Conservation (phyloP, 2,329 filamentous ascomycete species). For the Dactylellina leptospora region DNA sequence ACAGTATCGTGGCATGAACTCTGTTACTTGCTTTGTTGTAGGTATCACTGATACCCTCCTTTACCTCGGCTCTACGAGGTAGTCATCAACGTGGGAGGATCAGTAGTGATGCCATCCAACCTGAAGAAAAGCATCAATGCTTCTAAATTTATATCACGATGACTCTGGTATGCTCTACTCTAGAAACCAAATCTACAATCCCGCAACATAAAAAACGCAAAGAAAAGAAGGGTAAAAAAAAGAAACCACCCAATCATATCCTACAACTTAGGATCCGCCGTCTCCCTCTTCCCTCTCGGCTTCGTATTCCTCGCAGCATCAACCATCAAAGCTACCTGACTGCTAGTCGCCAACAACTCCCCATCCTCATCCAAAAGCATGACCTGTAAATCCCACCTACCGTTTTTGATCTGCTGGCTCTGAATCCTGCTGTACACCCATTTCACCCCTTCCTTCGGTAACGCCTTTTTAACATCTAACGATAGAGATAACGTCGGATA, state of each 20-base stretch:
- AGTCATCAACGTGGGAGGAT: too few relatives aligned
- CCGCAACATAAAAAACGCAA: background rate
- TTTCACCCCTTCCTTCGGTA: conserved; percentile 74
- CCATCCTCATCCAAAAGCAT: conserved; percentile 71
- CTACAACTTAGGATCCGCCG: conserved; percentile 23
- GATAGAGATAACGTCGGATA: conserved; percentile 80
- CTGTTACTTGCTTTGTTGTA: too few relatives aligned
- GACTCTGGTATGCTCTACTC: too few relatives aligned
- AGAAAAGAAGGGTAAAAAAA: background rate
- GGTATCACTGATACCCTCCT: too few relatives aligned
- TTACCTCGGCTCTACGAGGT: too few relatives aligned
- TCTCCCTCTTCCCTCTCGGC: conserved; percentile 61
- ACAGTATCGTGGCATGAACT: too few relatives aligned
- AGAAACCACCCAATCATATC: background rate
- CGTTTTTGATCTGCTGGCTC: conserved; percentile 74
- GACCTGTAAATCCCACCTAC: conserved; percentile 78
- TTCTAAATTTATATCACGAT: too few relatives aligned
- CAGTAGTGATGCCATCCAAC: too few relatives aligned
- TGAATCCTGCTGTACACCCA: conserved; percentile 75
- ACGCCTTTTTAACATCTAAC: conserved; percentile 76
- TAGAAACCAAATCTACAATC: background rate
- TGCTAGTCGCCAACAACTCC: conserved; percentile 73
- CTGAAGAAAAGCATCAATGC: too few relatives aligned
- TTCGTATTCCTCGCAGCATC: conserved; percentile 71
- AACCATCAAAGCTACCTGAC: conserved; percentile 73